Base-by-base conservation (phyloP, 192 early-diverging fungal genomes). In the Geranomyces michiganensis region DNA sequence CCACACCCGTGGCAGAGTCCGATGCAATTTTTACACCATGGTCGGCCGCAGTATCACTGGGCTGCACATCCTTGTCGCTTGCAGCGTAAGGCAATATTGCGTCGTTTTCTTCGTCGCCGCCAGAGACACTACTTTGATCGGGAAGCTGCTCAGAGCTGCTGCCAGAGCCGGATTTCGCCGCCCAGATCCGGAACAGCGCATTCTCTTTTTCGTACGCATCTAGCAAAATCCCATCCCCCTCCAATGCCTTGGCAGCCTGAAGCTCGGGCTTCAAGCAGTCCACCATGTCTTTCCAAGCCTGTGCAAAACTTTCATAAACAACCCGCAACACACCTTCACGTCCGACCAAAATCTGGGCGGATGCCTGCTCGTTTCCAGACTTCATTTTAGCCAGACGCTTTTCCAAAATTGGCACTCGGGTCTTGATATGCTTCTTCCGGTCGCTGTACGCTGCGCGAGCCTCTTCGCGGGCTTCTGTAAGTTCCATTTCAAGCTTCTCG, bases 201-300 rank as follows among this genome's bases (percentile, higher is more conserved):
- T 10, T 7, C 17, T 70, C 68, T 27, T 62, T 32, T 22, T 46
- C 32, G 58, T 62, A 62, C 36, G 47, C 29, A 21, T 36, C 68
- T 13, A 26, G 9, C 58, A 70, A 46, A 14, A 70, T 26, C 12
- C 22, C 58, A 32, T 70, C 68, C 56, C 63, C n/a, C 29, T 62
- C 26, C 68, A 70, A 44, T 3, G 61, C 15, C 44, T 70, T n/a
- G 10, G 63, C 56, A 19, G 68, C 68, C 56, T 70, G 55, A 12
- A 44, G 15, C 17, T 59, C 46, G 17, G 31, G 30, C 24, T 1
- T n/a, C 2, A 29, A 4, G 22, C 26, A 12, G 15, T 70, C 68
- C 0, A 70, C 58, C 68, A n/a, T 61, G 7, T 60, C 21, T 29
- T 41, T 21, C 68, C 68, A 70, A 10, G 31, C 58, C 8, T 70